A percentile compares a stretch with the other conserved stretches of the same genome.
Evolutionary conservation across 352 stramenopile genomes (phyloP).

Genomic region (Peronospora farinosa): DNA sequence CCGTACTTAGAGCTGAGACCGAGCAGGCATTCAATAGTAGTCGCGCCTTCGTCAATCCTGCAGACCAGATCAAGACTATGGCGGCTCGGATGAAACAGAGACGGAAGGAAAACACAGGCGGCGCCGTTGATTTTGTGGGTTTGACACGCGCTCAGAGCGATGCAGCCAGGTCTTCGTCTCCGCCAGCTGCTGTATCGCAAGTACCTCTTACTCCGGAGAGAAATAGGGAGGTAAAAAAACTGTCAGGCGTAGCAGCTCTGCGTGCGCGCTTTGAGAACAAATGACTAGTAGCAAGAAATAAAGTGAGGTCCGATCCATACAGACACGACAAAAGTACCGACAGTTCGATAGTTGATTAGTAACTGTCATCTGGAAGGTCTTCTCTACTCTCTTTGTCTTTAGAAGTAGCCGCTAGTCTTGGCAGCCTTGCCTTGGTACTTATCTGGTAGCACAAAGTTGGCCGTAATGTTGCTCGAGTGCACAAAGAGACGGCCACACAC

Average conservation of each 20-base stretch:
- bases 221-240: conserved; percentile 19
- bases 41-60: conserved; percentile 10
- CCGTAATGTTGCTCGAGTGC: conserved; percentile 38
- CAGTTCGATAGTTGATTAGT: conserved; percentile 11
- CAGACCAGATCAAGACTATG: conserved; percentile 65
- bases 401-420: conserved; percentile 30
- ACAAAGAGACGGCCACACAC: conserved; percentile 75
- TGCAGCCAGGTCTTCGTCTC: conserved; percentile 14
- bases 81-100: conserved; percentile 73
- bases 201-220: conserved; percentile 6
- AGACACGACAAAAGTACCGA: background rate
- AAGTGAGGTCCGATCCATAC: background rate
- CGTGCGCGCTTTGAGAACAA: conserved; percentile 70
- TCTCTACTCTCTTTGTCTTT: conserved; percentile 4
- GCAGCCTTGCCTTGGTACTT: conserved; percentile 66
- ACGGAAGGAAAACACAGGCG: conserved; percentile 27
- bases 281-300: conserved; percentile 18
- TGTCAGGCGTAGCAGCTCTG: conserved; percentile 60
- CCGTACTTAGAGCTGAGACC: conserved; percentile 18
- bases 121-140: conserved; percentile 22
- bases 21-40: conserved; percentile 17
- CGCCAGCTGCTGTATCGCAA: conserved; percentile 4
- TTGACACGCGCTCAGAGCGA: conserved; percentile 25
- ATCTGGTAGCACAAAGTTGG: conserved; percentile 53
- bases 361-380: conserved; percentile 13